Conservation (phyloP, 768 basidiomycete genomes). For the Suillus tomentosus region DNA sequence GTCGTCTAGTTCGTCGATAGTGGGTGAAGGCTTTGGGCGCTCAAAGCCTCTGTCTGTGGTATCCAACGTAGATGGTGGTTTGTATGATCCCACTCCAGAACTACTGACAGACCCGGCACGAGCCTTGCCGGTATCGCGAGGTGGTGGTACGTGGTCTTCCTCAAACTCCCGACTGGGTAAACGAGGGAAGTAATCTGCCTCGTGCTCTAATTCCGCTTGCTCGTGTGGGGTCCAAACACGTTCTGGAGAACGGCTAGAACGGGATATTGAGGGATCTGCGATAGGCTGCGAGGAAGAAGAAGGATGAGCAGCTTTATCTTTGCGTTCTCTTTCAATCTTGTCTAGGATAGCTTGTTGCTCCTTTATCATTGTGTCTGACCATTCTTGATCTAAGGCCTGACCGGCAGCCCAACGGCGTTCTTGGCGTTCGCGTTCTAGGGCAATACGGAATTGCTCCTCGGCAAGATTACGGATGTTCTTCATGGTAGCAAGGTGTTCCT, state of each 20-base stretch:
- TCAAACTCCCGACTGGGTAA: constrained; percentile 21
- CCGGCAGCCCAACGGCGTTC: constrained; percentile 52
- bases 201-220: constrained; percentile 27
- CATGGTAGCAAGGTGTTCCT: constrained; percentile 45
- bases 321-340: constrained; percentile 44
- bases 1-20: constrained; percentile 33
- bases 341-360: constrained; percentile 50
- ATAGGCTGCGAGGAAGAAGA: constrained; percentile 16
- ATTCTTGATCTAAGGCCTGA: constrained; percentile 33
- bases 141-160: constrained; percentile 23
- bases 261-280: constrained; percentile 1
- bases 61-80: constrained; percentile 28
- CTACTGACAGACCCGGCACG: constrained; percentile 32
- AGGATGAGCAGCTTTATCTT: constrained; percentile 20
- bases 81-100: constrained; percentile 25
- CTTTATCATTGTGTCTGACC: constrained; percentile 35
- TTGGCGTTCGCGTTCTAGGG: constrained; percentile 49
- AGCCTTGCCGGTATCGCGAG: constrained; percentile 21
- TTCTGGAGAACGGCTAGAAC: constrained; percentile 21
- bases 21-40: constrained; percentile 21
- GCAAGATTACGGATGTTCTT: constrained; percentile 46
- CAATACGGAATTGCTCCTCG: constrained; percentile 45
- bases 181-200: constrained; percentile 22
- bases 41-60: constrained; percentile 23
- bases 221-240: constrained; percentile 25